Evolutionary conservation across 305 asterid species (phyloP).

Genomic region (Rubia peregrina): DNA sequence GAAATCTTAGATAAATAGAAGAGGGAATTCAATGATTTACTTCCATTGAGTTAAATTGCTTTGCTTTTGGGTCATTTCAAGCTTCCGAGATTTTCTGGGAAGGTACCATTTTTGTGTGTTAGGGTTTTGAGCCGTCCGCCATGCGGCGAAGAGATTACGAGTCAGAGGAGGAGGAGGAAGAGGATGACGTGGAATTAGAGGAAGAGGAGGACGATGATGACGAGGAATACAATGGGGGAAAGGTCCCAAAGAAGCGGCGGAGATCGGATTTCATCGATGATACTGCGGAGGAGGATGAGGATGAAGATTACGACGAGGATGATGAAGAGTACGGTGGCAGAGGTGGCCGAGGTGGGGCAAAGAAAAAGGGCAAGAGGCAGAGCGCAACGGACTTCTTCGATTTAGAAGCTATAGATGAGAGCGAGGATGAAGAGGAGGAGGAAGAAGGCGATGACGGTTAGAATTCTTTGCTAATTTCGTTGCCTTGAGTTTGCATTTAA

Average conservation of each 20-base stretch:
- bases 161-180: slow-evolving; percentile 31
- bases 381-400: slow-evolving; percentile 60
- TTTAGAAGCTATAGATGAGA: slow-evolving; percentile 68
- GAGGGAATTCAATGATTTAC: neutral
- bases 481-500: neutral
- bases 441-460: slow-evolving; percentile 93
- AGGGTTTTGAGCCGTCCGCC: neutral
- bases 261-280: slow-evolving; percentile 66
- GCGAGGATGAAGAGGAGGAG: slow-evolving; percentile 90
- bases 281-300: slow-evolving; percentile 65
- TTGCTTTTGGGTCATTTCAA: neutral
- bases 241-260: slow-evolving; percentile 53
- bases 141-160: slow-evolving; percentile 55
- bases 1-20: neutral
- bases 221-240: slow-evolving; percentile 53
- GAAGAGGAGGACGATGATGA: slow-evolving; percentile 59
- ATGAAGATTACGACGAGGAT: slow-evolving; percentile 49
- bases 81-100: neutral
- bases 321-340: slow-evolving; percentile 41
- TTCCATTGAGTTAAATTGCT: neutral
- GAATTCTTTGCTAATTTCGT: slow-evolving; percentile 2
- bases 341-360: slow-evolving; percentile 32
- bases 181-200: slow-evolving; percentile 51
- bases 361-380: slow-evolving; percentile 39
- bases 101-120: neutral